phyloP scores from a whole-genome alignment of 768 basidiomycete species.

The Mycena epipterygia region DNA sequence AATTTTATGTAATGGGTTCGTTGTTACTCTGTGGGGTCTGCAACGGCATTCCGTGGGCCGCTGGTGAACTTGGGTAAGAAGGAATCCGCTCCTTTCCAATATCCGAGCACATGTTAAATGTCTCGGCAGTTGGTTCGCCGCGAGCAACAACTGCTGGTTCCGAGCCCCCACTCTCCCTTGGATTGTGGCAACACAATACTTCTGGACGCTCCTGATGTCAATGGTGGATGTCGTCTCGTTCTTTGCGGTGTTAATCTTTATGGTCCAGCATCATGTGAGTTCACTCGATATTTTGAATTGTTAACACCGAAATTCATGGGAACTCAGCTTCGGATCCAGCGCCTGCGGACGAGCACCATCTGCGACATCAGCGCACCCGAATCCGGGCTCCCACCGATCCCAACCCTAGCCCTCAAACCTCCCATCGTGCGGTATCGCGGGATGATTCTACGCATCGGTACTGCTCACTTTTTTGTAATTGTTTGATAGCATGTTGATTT shows the following conservation, averaged over 20 bases:
- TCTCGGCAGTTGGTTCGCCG: neutral
- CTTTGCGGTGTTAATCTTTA: neutral
- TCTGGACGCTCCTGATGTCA: neutral
- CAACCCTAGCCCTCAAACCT: neutral
- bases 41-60: neutral
- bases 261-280: neutral
- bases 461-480: neutral
- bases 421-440: neutral
- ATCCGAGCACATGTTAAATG: neutral
- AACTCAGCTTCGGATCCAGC: neutral
- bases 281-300: neutral
- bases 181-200: neutral
- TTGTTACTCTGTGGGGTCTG: neutral
- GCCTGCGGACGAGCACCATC: neutral
- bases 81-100: neutral
- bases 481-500: neutral
- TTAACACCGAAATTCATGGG: no score
- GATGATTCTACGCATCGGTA: neutral
- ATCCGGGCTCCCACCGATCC: no score
- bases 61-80: neutral
- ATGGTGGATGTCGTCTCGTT: neutral
- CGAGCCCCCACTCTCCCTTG: neutral
- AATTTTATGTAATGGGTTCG: conserved; percentile 15
- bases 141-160: neutral
- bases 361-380: neutral